phyloP scores from a whole-genome alignment of 2,329 filamentous ascomycete genomes.

The Colletotrichum brevisporum region DNA sequence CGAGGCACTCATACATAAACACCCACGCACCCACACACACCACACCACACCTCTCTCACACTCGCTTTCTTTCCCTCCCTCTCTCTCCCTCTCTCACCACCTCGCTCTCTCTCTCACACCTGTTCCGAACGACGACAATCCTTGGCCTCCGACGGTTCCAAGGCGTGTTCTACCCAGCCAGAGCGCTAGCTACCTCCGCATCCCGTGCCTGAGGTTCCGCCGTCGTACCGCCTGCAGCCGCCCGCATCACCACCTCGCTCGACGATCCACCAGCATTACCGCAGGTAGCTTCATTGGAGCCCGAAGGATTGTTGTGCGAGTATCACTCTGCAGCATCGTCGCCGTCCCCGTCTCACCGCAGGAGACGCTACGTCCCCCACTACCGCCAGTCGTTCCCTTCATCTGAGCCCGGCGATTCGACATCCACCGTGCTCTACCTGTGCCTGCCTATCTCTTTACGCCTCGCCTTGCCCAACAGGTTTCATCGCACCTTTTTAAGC shows the following conservation, averaged over 20 bases:
- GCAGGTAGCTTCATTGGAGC: conserved; percentile 64
- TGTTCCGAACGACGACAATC: not conserved
- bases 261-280: conserved; percentile 61
- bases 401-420: conserved; percentile 17
- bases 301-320: conserved; percentile 61
- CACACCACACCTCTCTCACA: not conserved
- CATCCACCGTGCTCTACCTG: not conserved
- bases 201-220: conserved; percentile 50
- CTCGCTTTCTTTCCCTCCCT: conserved; percentile 35
- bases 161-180: conserved; percentile 10
- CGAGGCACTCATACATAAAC: conserved; percentile 37
- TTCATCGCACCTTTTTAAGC: conserved; percentile 19
- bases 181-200: conserved; percentile 43
- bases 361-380: conserved; percentile 45
- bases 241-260: conserved; percentile 56
- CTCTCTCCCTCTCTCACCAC: not conserved
- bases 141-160: conserved; percentile 17
- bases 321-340: conserved; percentile 65
- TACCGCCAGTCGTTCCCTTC: conserved; percentile 48
- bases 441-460: not conserved
- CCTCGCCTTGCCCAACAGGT: conserved; percentile 12
- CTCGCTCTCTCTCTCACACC: not conserved
- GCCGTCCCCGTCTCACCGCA: conserved; percentile 59
- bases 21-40: conserved; percentile 8
- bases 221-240: conserved; percentile 59